Conservation (phyloP, 169 alveolate species). For the Perkinsus chesapeaki region DNA sequence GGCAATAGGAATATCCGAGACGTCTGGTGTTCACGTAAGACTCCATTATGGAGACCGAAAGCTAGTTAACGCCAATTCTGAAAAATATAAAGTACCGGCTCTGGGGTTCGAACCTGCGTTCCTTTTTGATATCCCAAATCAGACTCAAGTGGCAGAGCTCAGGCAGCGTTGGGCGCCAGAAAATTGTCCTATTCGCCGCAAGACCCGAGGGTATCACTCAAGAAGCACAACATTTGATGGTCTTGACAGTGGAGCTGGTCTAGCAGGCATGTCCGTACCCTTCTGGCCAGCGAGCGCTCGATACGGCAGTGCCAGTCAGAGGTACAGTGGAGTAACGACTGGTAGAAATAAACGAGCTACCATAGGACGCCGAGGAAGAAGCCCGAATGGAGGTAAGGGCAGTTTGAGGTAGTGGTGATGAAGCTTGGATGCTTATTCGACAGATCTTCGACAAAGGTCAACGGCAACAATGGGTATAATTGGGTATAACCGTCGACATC, state of each 20-base stretch:
- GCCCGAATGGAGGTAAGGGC: not conserved
- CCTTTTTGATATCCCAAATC: not conserved
- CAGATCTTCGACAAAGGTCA: not conserved
- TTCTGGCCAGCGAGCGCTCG: not conserved
- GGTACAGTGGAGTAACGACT: not conserved
- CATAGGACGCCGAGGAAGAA: not conserved
- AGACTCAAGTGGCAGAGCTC: not conserved
- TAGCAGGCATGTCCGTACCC: not conserved
- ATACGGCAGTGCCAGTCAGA: not conserved
- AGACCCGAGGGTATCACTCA: not conserved
- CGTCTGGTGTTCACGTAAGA: not conserved
- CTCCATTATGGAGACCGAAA: not conserved
- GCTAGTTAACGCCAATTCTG: not conserved
- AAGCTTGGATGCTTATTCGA: not conserved
- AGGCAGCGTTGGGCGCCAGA: not conserved
- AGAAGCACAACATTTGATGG: not conserved
- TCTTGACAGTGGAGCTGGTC: not conserved
- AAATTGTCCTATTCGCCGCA: not conserved
- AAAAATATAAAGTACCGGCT: not conserved
- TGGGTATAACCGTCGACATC: not conserved
- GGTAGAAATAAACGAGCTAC: not conserved
- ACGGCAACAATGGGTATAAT: not conserved
- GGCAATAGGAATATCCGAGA: not conserved
- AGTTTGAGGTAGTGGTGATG: not conserved
- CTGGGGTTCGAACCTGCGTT: not conserved